Evolutionary conservation across 2,329 filamentous ascomycete genomes (phyloP).

Genomic region (Penicillium concentricum): DNA sequence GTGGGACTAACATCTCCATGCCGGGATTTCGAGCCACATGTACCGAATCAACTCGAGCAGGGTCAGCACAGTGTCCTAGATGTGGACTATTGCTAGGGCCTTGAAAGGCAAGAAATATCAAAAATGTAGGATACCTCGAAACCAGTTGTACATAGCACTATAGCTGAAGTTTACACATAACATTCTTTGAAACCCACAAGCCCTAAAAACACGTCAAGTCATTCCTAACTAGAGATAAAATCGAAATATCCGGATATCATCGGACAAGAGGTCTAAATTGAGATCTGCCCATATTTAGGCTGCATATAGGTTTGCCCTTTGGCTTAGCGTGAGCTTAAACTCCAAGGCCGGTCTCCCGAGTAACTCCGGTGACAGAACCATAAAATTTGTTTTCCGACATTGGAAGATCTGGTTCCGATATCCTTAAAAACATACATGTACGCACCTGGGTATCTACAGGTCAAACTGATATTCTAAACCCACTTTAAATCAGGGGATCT

Average conservation of each 20-base stretch:
- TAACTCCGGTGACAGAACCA: not conserved
- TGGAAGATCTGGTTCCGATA: too few species aligned
- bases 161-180: not conserved
- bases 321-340: not conserved
- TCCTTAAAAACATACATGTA: too few species aligned
- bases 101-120: not conserved
- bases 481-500: not conserved
- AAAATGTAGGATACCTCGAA: not conserved
- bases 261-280: not conserved
- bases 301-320: not conserved
- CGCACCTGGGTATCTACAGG: too few species aligned
- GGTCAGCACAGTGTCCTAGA: not conserved
- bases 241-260: not conserved
- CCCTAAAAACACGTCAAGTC: not conserved
- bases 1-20: not conserved
- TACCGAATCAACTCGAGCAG: not conserved
- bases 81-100: not conserved
- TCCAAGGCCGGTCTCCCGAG: not conserved
- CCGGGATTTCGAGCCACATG: not conserved
- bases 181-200: not conserved
- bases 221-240: not conserved
- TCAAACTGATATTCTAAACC: not conserved
- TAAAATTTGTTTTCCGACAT: too few species aligned
- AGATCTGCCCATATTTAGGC: slow-evolving; percentile 7
- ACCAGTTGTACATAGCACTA: not conserved